These are phyloP conservation scores for Beauveria australis DNA, from an alignment of 2,329 filamentous ascomycete species.

Conservation along the genomic window DNA sequence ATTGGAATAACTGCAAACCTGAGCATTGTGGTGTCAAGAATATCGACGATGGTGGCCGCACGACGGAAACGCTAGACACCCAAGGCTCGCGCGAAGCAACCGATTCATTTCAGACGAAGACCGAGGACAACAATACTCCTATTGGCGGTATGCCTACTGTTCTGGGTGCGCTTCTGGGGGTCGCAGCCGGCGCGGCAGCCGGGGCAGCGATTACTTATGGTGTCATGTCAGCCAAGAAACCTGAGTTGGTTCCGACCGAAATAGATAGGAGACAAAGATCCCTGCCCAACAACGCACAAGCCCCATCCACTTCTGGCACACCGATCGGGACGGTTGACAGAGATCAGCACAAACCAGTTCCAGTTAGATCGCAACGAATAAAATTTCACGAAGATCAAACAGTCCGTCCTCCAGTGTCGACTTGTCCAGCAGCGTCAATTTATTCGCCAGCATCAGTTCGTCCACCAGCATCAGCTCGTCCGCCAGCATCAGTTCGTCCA, in stretches of 20 bases:
- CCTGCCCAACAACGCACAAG: not conserved
- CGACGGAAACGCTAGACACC: not conserved
- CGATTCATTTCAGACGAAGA: not conserved
- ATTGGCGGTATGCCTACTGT: constrained; percentile 38
- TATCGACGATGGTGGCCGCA: not conserved
- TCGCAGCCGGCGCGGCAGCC: constrained; percentile 56
- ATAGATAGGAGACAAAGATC: constrained; percentile 41
- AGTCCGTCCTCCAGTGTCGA: not conserved
- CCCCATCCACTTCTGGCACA: not conserved
- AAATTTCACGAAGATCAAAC: not conserved
- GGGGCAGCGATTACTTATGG: constrained; percentile 58
- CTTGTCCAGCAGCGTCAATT: not conserved
- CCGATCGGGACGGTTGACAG: not conserved
- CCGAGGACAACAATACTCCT: not conserved
- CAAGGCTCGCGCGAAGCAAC: not conserved
- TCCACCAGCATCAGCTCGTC: not conserved
- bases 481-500: not conserved
- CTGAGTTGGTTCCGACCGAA: constrained; percentile 12
- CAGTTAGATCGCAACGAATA: not conserved
- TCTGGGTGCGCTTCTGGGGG: constrained; percentile 59
- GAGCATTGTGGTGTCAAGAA: not conserved
- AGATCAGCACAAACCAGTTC: not conserved
- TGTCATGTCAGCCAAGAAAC: constrained; percentile 36
- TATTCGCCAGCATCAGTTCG: not conserved
- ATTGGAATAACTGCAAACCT: not conserved